Percentiles rank a stretch among this genome's conserved stretches.
Conservation (phyloP, 1,139 yeast genomes). For the Saccharomyces hybrid region DNA sequence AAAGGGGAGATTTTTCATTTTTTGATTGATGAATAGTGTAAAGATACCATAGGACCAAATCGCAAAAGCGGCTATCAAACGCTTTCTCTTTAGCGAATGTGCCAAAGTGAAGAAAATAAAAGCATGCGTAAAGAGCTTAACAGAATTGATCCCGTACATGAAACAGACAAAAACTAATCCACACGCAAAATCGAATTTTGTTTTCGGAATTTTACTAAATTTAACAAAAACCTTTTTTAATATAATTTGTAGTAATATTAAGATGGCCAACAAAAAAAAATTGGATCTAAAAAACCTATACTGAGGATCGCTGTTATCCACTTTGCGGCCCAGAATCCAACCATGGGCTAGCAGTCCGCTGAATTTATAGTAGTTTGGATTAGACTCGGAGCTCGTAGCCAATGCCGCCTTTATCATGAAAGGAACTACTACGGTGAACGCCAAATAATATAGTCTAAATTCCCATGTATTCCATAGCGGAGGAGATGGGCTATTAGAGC, state of each 20-base stretch:
- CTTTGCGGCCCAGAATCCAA: conserved; percentile 75
- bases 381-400: conserved; percentile 69
- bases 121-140: conserved; percentile 56
- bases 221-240: conserved; percentile 37
- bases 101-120: conserved; percentile 49
- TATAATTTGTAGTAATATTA: conserved; percentile 48
- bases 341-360: conserved; percentile 55
- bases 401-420: conserved; percentile 74
- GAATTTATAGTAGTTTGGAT: conserved; percentile 66
- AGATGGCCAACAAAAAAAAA: conserved; percentile 49
- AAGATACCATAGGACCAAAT: conserved; percentile 77
- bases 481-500: background rate
- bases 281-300: conserved; percentile 83
- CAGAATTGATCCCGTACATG: conserved; percentile 70
- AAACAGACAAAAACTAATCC: conserved; percentile 64
- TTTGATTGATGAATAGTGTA: conserved; percentile 71
- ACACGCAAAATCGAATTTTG: conserved; percentile 58
- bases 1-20: conserved; percentile 47
- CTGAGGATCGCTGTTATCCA: conserved; percentile 86
- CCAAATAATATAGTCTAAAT: conserved; percentile 56
- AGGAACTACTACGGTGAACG: conserved; percentile 67
- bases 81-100: conserved; percentile 28
- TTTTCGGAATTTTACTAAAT: conserved; percentile 35
- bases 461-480: conserved; percentile 35
- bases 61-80: conserved; percentile 32